A percentile compares a stretch with the other conserved stretches of the same genome.
These are phyloP conservation scores for Lomentospora prolificans DNA, from an alignment of 2,329 filamentous ascomycete genomes.

Conservation along the genomic window DNA sequence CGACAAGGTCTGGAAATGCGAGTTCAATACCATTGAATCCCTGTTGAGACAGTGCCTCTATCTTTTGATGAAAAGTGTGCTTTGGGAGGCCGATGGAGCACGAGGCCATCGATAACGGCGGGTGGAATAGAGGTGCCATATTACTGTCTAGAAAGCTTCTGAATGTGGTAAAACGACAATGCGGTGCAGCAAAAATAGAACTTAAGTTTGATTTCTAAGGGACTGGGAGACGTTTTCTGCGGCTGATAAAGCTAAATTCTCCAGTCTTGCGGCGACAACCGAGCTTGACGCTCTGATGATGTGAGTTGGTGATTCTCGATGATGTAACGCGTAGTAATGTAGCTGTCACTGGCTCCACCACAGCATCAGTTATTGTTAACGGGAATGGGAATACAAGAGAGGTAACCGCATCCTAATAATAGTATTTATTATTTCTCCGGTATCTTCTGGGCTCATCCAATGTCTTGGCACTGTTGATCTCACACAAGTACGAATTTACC, in stretches of 20 bases:
- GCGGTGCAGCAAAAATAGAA: too few species aligned
- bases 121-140: constrained; percentile 5
- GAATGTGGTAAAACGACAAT: neutral
- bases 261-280: too few species aligned
- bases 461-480: too few species aligned
- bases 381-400: neutral
- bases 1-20: constrained; percentile 61
- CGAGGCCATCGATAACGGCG: constrained; percentile 41
- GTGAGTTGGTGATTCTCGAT: too few species aligned
- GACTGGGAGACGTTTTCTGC: too few species aligned
- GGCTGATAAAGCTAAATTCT: too few species aligned
- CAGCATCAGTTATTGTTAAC: neutral
- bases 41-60: constrained; percentile 51
- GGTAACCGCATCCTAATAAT: too few species aligned
- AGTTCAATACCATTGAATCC: constrained; percentile 65
- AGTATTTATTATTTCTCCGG: too few species aligned
- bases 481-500: too few species aligned
- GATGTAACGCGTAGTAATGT: constrained; percentile 3
- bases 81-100: constrained; percentile 33
- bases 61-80: constrained; percentile 45
- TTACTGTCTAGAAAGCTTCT: neutral
- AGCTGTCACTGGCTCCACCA: neutral
- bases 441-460: too few species aligned
- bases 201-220: too few species aligned
- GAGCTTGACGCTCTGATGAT: too few species aligned